Conservation (phyloP, 2,329 filamentous ascomycete genomes). For the Ascochyta fabae region DNA sequence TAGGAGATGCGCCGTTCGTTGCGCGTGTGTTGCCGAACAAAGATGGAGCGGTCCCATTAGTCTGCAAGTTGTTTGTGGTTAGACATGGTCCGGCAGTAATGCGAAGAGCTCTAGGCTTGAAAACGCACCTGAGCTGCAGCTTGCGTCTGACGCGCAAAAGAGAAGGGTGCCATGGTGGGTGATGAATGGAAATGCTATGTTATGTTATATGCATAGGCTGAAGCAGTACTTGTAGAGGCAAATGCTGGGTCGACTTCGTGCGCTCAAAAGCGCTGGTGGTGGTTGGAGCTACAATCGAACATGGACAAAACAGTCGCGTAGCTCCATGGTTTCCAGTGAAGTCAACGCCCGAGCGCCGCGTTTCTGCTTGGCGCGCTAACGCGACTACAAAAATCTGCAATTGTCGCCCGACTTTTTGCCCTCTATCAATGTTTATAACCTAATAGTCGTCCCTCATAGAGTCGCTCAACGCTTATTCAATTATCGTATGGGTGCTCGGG, state of each 20-base stretch:
- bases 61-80: conserved; percentile 7
- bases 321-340: conserved; percentile 6
- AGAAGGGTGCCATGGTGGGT: conserved; percentile 34
- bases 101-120: conserved; percentile 2
- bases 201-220: background rate
- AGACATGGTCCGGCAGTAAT: background rate
- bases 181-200: background rate
- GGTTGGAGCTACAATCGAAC: conserved; percentile 1
- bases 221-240: background rate
- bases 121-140: conserved; percentile 33
- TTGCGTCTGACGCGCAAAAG: conserved; percentile 38
- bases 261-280: background rate
- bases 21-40: conserved; percentile 24
- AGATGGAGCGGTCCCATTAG: conserved; percentile 19
- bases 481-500: conserved; percentile 99
- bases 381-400: conserved; percentile 28
- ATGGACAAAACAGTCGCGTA: conserved; percentile 36
- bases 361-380: conserved; percentile 26
- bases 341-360: conserved; percentile 18
- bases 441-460: conserved; percentile 82
- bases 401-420: conserved; percentile 46
- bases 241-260: background rate
- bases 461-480: conserved; percentile 95
- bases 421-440: conserved; percentile 70
- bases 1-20: conserved; percentile 22